Conservation (phyloP, 179 eudicot species). For the Corrigiola litoralis region DNA sequence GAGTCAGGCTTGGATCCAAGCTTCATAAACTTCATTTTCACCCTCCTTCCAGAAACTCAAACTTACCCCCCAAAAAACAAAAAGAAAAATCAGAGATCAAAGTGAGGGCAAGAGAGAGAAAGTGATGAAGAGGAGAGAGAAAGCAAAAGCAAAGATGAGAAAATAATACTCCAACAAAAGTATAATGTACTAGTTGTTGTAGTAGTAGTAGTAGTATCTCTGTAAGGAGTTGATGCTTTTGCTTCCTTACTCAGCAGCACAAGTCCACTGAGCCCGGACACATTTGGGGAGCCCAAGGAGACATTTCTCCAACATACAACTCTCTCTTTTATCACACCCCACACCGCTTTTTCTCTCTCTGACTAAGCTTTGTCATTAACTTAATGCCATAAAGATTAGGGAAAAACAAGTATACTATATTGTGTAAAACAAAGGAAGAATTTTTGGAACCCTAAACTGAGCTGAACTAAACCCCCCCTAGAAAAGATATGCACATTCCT, state of each 20-base stretch:
- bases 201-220: background rate
- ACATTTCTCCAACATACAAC: slow-evolving; percentile 26
- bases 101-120: background rate
- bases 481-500: slow-evolving; percentile 22
- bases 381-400: background rate
- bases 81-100: background rate
- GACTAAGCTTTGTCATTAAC: background rate
- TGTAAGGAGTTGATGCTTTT: slow-evolving; percentile 20
- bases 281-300: slow-evolving; percentile 32
- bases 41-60: slow-evolving; percentile 14
- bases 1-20: slow-evolving; percentile 57
- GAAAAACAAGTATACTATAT: background rate
- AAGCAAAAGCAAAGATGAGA: background rate
- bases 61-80: slow-evolving; percentile 19
- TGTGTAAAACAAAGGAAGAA: background rate
- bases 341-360: background rate
- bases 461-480: background rate
- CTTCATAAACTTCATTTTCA: slow-evolving; percentile 52
- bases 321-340: slow-evolving; percentile 16
- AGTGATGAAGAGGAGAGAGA: background rate
- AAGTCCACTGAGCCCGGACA: slow-evolving; percentile 38
- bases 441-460: slow-evolving; percentile 6
- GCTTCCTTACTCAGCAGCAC: slow-evolving; percentile 41
- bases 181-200: background rate
- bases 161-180: background rate